Evolutionary conservation across 2,329 filamentous ascomycete genomes (phyloP).

Genomic region (Fusarium secorum): DNA sequence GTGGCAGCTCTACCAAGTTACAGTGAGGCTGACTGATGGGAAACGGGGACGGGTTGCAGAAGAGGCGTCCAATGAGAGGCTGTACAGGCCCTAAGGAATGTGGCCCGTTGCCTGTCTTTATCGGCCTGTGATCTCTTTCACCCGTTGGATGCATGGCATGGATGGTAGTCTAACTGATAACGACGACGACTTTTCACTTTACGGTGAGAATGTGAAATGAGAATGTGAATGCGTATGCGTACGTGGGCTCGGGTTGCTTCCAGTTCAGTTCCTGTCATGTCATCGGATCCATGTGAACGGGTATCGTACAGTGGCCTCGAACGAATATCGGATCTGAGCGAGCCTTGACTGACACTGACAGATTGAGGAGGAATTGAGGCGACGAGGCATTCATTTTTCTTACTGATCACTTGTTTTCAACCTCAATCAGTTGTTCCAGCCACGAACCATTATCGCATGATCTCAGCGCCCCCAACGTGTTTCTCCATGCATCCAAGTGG

Average conservation of each 20-base stretch:
- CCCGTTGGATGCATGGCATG: conserved; percentile 32
- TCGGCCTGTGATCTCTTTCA: conserved; percentile 31
- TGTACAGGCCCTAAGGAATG: conserved; percentile 19
- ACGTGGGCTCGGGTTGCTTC: background rate
- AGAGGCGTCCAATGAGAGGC: conserved; percentile 36
- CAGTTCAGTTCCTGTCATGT: conserved; percentile 17
- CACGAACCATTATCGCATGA: conserved; percentile 20
- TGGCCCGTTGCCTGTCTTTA: conserved; percentile 26
- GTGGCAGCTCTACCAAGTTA: background rate
- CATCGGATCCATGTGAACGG: conserved; percentile 8
- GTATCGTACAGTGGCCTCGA: conserved; percentile 15
- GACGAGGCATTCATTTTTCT: background rate
- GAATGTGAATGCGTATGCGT: background rate
- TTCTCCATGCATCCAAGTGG: background rate
- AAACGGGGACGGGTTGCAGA: conserved; percentile 31
- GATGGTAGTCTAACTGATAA: conserved; percentile 14
- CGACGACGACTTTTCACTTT: background rate
- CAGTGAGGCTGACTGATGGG: conserved; percentile 41
- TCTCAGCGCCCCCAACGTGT: conserved; percentile 2
- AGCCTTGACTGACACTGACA: background rate
- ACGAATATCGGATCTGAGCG: conserved; percentile 1
- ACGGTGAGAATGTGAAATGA: conserved; percentile 13
- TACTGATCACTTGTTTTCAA: conserved; percentile 5
- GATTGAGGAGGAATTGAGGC: background rate
- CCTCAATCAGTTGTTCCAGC: background rate